These are phyloP conservation scores for Antrodiella citrinella DNA, from an alignment of 768 basidiomycete genomes.

Conservation along the genomic window DNA sequence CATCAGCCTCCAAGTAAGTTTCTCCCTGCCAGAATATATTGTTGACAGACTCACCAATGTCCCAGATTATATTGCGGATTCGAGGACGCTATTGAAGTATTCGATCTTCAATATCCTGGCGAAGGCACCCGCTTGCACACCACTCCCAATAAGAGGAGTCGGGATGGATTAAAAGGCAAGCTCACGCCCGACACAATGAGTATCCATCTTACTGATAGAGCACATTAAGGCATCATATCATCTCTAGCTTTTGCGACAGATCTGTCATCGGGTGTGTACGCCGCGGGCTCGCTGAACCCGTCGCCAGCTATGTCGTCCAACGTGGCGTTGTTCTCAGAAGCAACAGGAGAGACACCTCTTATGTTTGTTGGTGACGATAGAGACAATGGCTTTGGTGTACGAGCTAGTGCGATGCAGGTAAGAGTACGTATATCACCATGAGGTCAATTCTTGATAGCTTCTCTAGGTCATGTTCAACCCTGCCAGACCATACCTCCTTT, in stretches of 20 bases:
- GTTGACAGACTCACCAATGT: slow-evolving; percentile 2
- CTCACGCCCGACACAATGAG: neutral
- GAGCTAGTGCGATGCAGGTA: slow-evolving; percentile 50
- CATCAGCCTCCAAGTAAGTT: slow-evolving; percentile 53
- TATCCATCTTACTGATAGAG: slow-evolving; percentile 6
- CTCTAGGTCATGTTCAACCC: slow-evolving; percentile 79
- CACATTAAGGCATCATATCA: slow-evolving; percentile 88
- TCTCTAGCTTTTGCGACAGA: slow-evolving; percentile 71
- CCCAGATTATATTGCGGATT: slow-evolving; percentile 80
- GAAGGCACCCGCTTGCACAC: slow-evolving; percentile 64
- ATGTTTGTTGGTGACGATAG: slow-evolving; percentile 56
- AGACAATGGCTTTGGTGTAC: slow-evolving; percentile 21
- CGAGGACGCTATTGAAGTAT: slow-evolving; percentile 79
- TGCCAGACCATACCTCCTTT: slow-evolving; percentile 58
- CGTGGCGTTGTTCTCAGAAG: slow-evolving; percentile 61
- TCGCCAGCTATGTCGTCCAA: slow-evolving; percentile 38
- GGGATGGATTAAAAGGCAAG: slow-evolving; percentile 81
- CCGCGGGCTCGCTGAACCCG: slow-evolving; percentile 68
- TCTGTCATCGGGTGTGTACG: slow-evolving; percentile 50
- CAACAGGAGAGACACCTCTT: slow-evolving; percentile 42
- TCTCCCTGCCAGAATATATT: neutral
- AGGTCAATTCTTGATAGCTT: no score
- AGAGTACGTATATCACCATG: no score
- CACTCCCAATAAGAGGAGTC: slow-evolving; percentile 66
- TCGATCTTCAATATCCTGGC: slow-evolving; percentile 70